Evolutionary conservation across 2,329 filamentous ascomycete species (phyloP), one percentile per base, ranked within the genome.

Genomic region (Colletotrichum musicola): DNA sequence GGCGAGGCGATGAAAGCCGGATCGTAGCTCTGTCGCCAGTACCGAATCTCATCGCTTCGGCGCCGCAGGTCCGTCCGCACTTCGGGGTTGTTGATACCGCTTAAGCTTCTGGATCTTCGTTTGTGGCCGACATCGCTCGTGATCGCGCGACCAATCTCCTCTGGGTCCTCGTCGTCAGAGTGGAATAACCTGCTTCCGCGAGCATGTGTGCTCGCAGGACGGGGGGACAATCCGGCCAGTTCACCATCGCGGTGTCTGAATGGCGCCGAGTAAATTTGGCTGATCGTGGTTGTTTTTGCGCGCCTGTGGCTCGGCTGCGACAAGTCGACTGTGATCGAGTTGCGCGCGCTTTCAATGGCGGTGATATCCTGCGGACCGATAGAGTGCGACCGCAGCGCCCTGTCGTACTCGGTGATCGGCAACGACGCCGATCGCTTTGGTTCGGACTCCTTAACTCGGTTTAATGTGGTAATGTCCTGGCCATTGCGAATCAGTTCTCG

Each of bases 11-110:
- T 75, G 58, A 85, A 80, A 1, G 81, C 82, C 1, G 82, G 82
- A 53, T 84, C 85, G 71, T 89, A 88, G 70, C 88, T 90, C 73
- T 88, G 85, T 68, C 89, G 83, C 88, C 89, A 90, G 73, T 88
- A 89, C 13, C 87, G 85, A 46, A 90, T 89, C 75, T 91, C 89
- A 63, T 89, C 88, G 74, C 88, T 90, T 35, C 88, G 84, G 42
- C 88, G 84, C 50, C 88, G 83, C 4, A 67, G 46, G 44, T 67
- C 66, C 4, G 66, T 22, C 12, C 69, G 53, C n/a, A 35, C 22
- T 10, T 58, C 66, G 13, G 42, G 40, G n/a, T 62, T 67, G 18
- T 62, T 68, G 16, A 70, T 56, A 22, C 68, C 20, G 0, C 88
- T 88, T 12, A 91, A 75, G 71, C 88, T 90, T 56, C 88, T 82